Evolutionary conservation across 305 asterid species (phyloP), one percentile per base, ranked within the genome.

Genomic region (Plantago coronopus): DNA sequence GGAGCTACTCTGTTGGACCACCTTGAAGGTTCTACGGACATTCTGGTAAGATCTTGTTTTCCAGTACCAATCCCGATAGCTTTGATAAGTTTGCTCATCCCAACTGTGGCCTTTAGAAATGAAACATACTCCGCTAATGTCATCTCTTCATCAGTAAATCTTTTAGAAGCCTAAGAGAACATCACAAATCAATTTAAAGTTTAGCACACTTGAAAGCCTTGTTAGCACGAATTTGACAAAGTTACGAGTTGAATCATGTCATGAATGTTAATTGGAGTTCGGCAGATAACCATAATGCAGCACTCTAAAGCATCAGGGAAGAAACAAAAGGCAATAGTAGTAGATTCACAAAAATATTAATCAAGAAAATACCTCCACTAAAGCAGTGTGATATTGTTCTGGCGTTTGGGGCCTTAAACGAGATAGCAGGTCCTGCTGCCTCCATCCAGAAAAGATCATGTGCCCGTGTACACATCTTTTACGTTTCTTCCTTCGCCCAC

Each of bases 21-120:
- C 69, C 62, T 78, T 48, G 60, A 40, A 70, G 83, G 65, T 29
- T 83, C 95, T 59, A 74, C 54, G 37, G 74, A 74, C 82, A 74
- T 71, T 49, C 76, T 49, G 0, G 96, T 85, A 37, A 88, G 80
- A 68, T 88, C 95, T 60, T 70, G 85, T 64, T 77, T 85, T 37
- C 85, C 95, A 19, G 69, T 72, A 55, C 96, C 96, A 27, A 88
- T 64, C 20, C 78, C 95, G 29, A 88, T 73, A 21, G 87, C 91
- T 59, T 83, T 79, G 59, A 85, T 86, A 9, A 88, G 77, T 58
- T 49, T 40, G 38, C 49, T 55, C 48, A 69, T 63, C 68, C 95
- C 93, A 47, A 81, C 78, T 69, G 68, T 73, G 54, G 68, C 65
- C 74, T 80, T 85, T 29, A 88, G 69, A 44, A 81, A 72, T 63